These are phyloP conservation scores for Yamadazyma siamensis DNA, from an alignment of 1,139 yeast genomes.

Conservation along the genomic window DNA sequence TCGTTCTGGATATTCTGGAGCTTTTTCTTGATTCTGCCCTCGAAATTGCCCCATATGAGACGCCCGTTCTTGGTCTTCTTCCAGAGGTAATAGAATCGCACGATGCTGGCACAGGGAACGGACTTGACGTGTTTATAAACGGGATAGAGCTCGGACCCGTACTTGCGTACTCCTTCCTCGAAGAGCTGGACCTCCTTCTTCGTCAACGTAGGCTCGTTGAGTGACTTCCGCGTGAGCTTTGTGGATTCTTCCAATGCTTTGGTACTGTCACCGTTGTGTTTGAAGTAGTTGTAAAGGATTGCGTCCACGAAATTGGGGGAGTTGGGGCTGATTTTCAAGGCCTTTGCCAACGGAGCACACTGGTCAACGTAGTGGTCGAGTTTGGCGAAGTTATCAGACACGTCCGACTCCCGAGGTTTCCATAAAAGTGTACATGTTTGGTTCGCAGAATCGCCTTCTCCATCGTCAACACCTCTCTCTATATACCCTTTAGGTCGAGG, in stretches of 20 bases:
- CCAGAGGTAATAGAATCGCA: slow-evolving; percentile 86
- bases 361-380: slow-evolving; percentile 54
- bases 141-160: slow-evolving; percentile 79
- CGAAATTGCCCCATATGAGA: slow-evolving; percentile 77
- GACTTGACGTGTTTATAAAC: slow-evolving; percentile 67
- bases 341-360: slow-evolving; percentile 57
- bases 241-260: slow-evolving; percentile 39
- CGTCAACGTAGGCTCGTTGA: slow-evolving; percentile 75
- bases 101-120: slow-evolving; percentile 73
- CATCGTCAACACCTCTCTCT: slow-evolving; percentile 80
- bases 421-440: slow-evolving; percentile 65
- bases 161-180: slow-evolving; percentile 69
- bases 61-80: slow-evolving; percentile 79
- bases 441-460: slow-evolving; percentile 41
- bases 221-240: slow-evolving; percentile 50
- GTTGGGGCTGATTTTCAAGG: slow-evolving; percentile 44
- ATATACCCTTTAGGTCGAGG: slow-evolving; percentile 75
- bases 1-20: slow-evolving; percentile 33
- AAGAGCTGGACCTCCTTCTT: slow-evolving; percentile 62
- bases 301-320: slow-evolving; percentile 81
- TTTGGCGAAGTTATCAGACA: slow-evolving; percentile 25
- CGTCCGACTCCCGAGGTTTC: slow-evolving; percentile 45
- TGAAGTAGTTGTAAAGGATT: slow-evolving; percentile 53
- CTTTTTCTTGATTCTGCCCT: slow-evolving; percentile 64
- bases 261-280: slow-evolving; percentile 45